Evolutionary conservation across 768 basidiomycete genomes (phyloP).

Genomic region (Rossbeevera mucosa): DNA sequence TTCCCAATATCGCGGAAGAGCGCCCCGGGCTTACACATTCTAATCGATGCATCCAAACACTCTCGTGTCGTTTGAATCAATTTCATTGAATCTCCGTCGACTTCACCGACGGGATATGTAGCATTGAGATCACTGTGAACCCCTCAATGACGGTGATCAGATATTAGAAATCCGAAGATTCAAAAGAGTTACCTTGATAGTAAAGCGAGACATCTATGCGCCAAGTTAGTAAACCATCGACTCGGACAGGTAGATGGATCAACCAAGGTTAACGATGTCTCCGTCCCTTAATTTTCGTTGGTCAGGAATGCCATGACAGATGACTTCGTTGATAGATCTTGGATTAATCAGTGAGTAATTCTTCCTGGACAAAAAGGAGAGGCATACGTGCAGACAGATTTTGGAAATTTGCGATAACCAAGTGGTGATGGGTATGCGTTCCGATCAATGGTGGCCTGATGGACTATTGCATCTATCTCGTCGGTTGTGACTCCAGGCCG

Average conservation of each 20-base stretch:
- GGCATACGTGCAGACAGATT: slow-evolving; percentile 91
- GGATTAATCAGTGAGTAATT: slow-evolving; percentile 2
- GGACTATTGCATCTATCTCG: slow-evolving; percentile 89
- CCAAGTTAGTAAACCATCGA: slow-evolving; percentile 15
- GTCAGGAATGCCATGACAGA: slow-evolving; percentile 97
- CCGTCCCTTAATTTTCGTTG: slow-evolving; percentile 79
- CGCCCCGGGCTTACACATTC: slow-evolving; percentile 88
- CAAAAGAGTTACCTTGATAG: slow-evolving; percentile 54
- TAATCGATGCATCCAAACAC: slow-evolving; percentile 85
- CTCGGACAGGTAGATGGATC: slow-evolving; percentile 17
- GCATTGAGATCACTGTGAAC: slow-evolving; percentile 92
- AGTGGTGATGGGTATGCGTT: slow-evolving; percentile 92
- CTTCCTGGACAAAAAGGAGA: slow-evolving; percentile 14
- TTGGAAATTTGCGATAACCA: slow-evolving; percentile 87
- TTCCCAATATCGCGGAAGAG: slow-evolving; percentile 87
- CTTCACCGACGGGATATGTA: slow-evolving; percentile 84
- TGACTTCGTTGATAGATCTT: slow-evolving; percentile 90
- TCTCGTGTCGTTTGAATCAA: slow-evolving; percentile 80
- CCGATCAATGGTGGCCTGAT: slow-evolving; percentile 85
- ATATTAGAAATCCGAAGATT: background rate
- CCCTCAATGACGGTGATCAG: slow-evolving; percentile 40
- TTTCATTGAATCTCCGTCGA: slow-evolving; percentile 78
- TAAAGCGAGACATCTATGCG: slow-evolving; percentile 71
- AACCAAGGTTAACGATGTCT: slow-evolving; percentile 94
- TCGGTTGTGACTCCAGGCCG: slow-evolving; percentile 94